Conservation (phyloP, 768 basidiomycete genomes). For the Podaxis sp. region DNA sequence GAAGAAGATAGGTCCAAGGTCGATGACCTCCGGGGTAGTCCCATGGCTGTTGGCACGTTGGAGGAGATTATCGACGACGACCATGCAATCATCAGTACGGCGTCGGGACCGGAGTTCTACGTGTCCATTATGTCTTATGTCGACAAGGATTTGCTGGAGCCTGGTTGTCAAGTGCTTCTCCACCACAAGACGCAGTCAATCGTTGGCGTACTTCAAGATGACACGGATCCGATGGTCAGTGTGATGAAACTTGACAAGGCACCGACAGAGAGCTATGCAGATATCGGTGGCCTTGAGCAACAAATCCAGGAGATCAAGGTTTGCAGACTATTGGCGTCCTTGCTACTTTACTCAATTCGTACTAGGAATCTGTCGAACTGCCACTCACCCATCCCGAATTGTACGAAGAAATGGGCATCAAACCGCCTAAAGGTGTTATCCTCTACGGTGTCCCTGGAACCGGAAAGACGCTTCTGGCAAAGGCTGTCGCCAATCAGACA, state of each 20-base stretch:
- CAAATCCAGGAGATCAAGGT: constrained; percentile 99
- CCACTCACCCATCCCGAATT: constrained; percentile 97
- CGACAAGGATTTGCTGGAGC: constrained; percentile 97
- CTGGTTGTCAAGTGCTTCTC: constrained; percentile 90
- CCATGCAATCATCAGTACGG: constrained; percentile 97
- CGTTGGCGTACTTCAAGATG: constrained; percentile 94
- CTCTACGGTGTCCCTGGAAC: constrained; percentile 98
- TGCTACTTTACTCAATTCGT: constrained; percentile 7
- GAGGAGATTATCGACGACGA: constrained; percentile 99
- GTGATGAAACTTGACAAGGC: constrained; percentile 99
- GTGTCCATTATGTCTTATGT: constrained; percentile 98
- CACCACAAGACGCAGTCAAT: constrained; percentile 96
- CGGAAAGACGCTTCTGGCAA: constrained; percentile 96
- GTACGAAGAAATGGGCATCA: constrained; percentile 99
- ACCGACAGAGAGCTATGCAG: constrained; percentile 97
- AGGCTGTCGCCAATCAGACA: constrained; percentile 97
- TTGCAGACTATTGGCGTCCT: constrained; percentile 16
- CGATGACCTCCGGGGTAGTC: constrained; percentile 91
- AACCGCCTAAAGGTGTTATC: constrained; percentile 99
- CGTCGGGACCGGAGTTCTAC: constrained; percentile 94
- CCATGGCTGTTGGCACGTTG: constrained; percentile 97
- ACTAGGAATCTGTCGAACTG: constrained; percentile 94
- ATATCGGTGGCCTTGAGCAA: constrained; percentile 93
- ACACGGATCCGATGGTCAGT: constrained; percentile 92
- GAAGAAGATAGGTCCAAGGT: constrained; percentile 93